Evolutionary conservation across 257 asterid genomes (phyloP).

Genomic region (Asclepias syriaca): DNA sequence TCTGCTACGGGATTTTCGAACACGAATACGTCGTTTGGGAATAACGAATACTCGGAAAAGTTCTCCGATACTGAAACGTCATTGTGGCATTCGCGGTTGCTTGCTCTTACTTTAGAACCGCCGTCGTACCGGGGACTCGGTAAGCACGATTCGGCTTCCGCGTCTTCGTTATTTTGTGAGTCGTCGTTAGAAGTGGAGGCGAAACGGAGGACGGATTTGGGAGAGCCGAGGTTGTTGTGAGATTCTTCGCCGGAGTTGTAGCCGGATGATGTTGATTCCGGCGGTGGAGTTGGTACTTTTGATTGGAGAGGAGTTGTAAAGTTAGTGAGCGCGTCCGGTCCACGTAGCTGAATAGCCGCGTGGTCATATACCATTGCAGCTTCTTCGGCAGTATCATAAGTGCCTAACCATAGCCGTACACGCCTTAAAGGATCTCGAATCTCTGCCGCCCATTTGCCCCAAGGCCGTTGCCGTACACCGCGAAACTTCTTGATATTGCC

Average conservation of each 20-base stretch:
- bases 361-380: constrained; percentile 98
- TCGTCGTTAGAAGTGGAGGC: constrained; percentile 35
- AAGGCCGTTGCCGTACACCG: constrained; percentile 90
- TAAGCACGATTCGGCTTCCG: constrained; percentile 35
- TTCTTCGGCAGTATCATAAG: constrained; percentile 93
- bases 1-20: constrained; percentile 40
- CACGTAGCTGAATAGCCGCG: constrained; percentile 94
- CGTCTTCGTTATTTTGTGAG: constrained; percentile 34
- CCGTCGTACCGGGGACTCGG: constrained; percentile 21
- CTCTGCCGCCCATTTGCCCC: constrained; percentile 99
- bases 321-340: constrained; percentile 90
- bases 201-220: constrained; percentile 67
- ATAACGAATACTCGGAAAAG: constrained; percentile 32
- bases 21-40: constrained; percentile 37
- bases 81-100: constrained; percentile 7
- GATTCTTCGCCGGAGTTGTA: constrained; percentile 80
- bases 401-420: constrained; percentile 86
- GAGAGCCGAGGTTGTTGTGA: constrained; percentile 45
- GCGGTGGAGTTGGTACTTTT: background rate
- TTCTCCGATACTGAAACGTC: constrained; percentile 21
- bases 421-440: constrained; percentile 82
- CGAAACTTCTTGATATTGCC: constrained; percentile 52
- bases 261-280: constrained; percentile 31
- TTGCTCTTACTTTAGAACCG: constrained; percentile 12
- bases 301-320: constrained; percentile 36